phyloP scores from a whole-genome alignment of 176 grass and related monocot genomes.

The Triticum monococcum region DNA sequence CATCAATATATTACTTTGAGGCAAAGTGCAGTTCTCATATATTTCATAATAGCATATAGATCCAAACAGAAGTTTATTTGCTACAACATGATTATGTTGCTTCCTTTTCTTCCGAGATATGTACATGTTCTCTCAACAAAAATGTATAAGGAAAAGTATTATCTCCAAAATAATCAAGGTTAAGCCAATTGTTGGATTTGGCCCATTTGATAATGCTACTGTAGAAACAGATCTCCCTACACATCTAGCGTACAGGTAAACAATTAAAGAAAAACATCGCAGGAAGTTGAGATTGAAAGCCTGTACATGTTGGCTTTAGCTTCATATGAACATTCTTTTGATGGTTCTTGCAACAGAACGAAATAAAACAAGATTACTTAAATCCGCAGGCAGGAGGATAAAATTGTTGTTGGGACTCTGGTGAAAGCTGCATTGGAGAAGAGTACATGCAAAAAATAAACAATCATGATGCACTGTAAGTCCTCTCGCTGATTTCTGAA shows the following conservation, averaged over 20 bases:
- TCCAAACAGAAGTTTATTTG: not conserved
- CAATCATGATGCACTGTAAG: too few relatives aligned
- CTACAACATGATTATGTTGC: not conserved
- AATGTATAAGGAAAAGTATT: not conserved
- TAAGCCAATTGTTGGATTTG: not conserved
- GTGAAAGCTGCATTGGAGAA: too few relatives aligned
- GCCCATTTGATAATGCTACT: not conserved
- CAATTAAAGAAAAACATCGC: not conserved
- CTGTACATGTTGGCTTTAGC: not conserved
- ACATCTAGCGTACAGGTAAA: not conserved
- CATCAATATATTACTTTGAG: not conserved
- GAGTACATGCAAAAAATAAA: not conserved
- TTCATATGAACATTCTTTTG: conserved; percentile 61
- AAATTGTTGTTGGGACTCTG: too few relatives aligned
- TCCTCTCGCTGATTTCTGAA: too few relatives aligned
- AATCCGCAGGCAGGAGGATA: conserved; percentile 37
- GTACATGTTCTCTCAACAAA: conserved; percentile 16
- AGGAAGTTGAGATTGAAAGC: not conserved
- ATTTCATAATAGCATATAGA: not conserved
- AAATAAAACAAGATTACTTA: conserved; percentile 66
- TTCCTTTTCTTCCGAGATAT: not conserved
- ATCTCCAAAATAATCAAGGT: not conserved
- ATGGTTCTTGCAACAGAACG: conserved; percentile 77
- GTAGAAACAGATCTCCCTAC: not conserved
- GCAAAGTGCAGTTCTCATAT: not conserved